These are phyloP conservation scores for Penicillium steckii DNA, from an alignment of 495 filamentous ascomycete species.

Conservation along the genomic window DNA sequence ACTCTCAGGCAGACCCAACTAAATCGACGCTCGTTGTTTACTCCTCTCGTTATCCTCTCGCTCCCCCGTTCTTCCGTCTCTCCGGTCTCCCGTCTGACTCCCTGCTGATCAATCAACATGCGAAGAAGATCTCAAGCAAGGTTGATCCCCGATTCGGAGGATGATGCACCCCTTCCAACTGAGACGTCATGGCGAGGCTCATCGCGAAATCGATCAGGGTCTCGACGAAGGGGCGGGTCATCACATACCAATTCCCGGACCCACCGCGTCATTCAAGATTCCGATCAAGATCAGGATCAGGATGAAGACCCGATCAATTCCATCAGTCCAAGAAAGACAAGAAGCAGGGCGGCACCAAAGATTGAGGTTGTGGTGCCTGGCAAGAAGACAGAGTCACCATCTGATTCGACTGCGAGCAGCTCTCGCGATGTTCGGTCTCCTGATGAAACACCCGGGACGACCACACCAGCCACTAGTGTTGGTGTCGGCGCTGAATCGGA, in stretches of 20 bases:
- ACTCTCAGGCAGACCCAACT: too few relatives aligned
- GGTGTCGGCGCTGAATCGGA: slow-evolving; percentile 53
- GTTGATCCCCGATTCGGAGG: slow-evolving; percentile 25
- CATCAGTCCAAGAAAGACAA: background rate
- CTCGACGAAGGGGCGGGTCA: slow-evolving; percentile 23
- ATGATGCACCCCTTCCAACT: slow-evolving; percentile 16
- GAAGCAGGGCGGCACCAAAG: background rate
- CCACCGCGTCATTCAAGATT: slow-evolving; percentile 21
- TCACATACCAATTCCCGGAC: slow-evolving; percentile 18
- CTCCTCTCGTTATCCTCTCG: background rate
- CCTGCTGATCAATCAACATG: too few relatives aligned
- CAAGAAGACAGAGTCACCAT: slow-evolving; percentile 22
- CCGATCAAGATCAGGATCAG: slow-evolving; percentile 25
- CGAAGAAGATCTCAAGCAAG: slow-evolving; percentile 10
- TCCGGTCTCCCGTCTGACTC: background rate
- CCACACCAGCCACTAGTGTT: slow-evolving; percentile 77
- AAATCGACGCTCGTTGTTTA: too few relatives aligned
- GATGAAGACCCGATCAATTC: slow-evolving; percentile 3
- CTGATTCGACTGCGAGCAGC: slow-evolving; percentile 22
- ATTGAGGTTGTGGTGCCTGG: slow-evolving; percentile 43
- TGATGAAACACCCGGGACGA: slow-evolving; percentile 58
- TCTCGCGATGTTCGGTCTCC: slow-evolving; percentile 29
- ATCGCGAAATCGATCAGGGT: slow-evolving; percentile 19
- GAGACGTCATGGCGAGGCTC: slow-evolving; percentile 19
- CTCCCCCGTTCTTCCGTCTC: background rate